phyloP scores from a whole-genome alignment of 768 basidiomycete genomes.

The Hygrophoropsis aurantiaca region DNA sequence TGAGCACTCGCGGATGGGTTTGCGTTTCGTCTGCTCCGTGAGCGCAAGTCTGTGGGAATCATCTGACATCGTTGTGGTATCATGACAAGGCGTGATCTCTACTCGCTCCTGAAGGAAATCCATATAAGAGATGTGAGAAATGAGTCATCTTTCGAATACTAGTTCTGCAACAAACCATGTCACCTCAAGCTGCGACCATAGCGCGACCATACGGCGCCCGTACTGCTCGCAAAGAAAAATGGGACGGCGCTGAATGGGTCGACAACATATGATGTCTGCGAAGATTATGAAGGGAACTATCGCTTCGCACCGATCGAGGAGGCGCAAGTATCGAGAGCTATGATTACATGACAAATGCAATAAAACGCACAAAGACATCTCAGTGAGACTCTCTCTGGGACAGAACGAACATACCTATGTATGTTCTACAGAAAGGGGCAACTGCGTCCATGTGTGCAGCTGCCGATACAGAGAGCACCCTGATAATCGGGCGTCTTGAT shows the following conservation, averaged over 20 bases:
- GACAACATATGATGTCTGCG: conserved; percentile 19
- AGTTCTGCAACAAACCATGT: no score
- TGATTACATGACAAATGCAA: conserved; percentile 62
- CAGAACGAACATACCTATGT: no score
- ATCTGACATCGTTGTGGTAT: background rate
- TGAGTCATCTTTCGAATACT: background rate
- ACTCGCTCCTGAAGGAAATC: background rate
- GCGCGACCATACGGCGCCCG: conserved; percentile 19
- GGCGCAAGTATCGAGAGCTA: conserved; percentile 72
- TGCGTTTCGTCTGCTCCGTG: background rate
- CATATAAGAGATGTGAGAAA: conserved; percentile 3
- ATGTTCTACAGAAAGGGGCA: no score
- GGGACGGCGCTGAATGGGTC: conserved; percentile 5
- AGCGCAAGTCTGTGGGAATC: conserved; percentile 3
- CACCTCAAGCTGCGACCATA: conserved; percentile 39
- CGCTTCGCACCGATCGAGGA: conserved; percentile 74
- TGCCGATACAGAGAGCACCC: no score
- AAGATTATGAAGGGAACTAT: conserved; percentile 59
- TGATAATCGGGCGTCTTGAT: no score
- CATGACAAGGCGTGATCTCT: background rate
- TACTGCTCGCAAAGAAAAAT: conserved; percentile 24
- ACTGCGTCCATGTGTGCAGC: no score
- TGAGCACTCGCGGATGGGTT: background rate
- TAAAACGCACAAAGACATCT: background rate
- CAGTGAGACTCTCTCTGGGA: no score